Conservation (phyloP, 495 filamentous ascomycete species). For the Rhypophila decipiens region DNA sequence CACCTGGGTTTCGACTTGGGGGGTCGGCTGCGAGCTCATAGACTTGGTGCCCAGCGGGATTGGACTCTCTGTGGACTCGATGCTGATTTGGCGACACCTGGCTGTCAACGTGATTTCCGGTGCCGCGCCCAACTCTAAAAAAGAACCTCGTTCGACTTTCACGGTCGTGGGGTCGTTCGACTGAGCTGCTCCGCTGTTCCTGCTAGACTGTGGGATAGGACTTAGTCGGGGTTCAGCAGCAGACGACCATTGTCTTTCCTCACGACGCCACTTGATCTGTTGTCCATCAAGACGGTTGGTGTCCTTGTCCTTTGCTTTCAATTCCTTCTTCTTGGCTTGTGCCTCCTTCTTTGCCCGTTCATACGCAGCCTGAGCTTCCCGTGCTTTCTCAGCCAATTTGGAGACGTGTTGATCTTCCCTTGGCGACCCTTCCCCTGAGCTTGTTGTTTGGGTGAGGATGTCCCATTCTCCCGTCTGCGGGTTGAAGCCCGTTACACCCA, state of each 20-base stretch:
- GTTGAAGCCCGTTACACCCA: constrained; percentile 50
- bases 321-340: constrained; percentile 23
- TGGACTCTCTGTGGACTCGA: too few species aligned
- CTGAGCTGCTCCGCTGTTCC: constrained; percentile 4
- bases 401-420: constrained; percentile 16
- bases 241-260: constrained; percentile 42
- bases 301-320: constrained; percentile 29
- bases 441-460: constrained; percentile 37
- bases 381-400: constrained; percentile 20
- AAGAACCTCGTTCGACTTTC: constrained; percentile 15
- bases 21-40: too few species aligned
- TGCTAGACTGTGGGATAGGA: constrained; percentile 39
- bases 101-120: too few species aligned
- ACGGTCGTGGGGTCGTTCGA: constrained; percentile 8
- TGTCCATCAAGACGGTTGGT: constrained; percentile 25
- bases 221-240: constrained; percentile 39
- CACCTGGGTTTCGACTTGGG: too few species aligned
- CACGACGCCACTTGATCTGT: constrained; percentile 32
- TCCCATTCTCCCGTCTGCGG: constrained; percentile 45
- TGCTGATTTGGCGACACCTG: too few species aligned
- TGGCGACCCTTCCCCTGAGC: constrained; percentile 17
- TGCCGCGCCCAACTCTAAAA: constrained; percentile 27
- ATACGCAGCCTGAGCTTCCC: constrained; percentile 24
- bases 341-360: constrained; percentile 20
- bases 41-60: too few species aligned